Conservation (phyloP, 805 yeast genomes). For the Saccharomycopsis sp. region DNA sequence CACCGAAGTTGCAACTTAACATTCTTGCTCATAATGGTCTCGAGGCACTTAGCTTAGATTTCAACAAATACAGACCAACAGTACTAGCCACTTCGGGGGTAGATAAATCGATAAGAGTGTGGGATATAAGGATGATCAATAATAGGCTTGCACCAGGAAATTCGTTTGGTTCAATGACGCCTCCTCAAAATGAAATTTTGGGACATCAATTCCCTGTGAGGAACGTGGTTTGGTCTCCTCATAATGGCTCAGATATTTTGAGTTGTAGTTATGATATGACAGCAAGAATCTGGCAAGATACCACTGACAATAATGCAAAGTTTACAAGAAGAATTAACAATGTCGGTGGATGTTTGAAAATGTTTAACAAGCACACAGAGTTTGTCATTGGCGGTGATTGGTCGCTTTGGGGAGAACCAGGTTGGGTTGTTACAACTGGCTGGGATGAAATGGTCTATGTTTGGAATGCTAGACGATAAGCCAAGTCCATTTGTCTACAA, state of each 20-base stretch:
- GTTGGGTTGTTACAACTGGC: conserved; percentile 91
- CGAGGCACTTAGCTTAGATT: conserved; percentile 77
- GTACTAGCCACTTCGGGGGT: conserved; percentile 89
- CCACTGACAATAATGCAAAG: conserved; percentile 50
- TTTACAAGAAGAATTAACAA: conserved; percentile 27
- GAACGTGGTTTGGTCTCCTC: conserved; percentile 85
- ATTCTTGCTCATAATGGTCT: conserved; percentile 72
- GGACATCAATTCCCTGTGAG: conserved; percentile 91
- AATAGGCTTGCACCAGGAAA: conserved; percentile 32
- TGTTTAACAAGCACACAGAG: conserved; percentile 70
- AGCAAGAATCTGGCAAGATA: conserved; percentile 77
- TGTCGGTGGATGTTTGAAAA: conserved; percentile 42
- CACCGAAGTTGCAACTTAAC: conserved; percentile 49
- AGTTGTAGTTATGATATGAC: conserved; percentile 92
- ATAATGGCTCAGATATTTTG: conserved; percentile 58
- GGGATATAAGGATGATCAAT: conserved; percentile 78
- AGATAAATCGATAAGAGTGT: conserved; percentile 72
- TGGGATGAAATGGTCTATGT: conserved; percentile 95
- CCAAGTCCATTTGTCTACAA: not conserved
- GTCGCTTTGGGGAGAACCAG: conserved; percentile 94
- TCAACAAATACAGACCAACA: conserved; percentile 80
- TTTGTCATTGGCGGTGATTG: conserved; percentile 93
- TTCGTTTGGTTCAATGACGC: conserved; percentile 14
- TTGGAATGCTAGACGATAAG: conserved; percentile 54
- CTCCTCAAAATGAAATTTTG: conserved; percentile 65